These are phyloP conservation scores for Mycocentrospora acerina DNA, from an alignment of 2,329 filamentous ascomycete genomes.

Conservation along the genomic window DNA sequence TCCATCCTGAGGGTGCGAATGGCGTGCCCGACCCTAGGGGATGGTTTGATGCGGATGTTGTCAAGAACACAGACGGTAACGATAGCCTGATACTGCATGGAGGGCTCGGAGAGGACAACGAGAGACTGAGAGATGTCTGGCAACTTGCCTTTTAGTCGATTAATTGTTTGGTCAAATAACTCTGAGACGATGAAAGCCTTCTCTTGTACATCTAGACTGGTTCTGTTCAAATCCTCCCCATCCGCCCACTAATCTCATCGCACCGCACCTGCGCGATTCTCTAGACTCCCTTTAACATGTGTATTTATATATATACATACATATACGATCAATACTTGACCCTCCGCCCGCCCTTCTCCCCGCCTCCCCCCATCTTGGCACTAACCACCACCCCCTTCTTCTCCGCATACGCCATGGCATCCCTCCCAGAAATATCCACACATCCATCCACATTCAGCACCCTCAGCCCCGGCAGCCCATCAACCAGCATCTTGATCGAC, in stretches of 20 bases:
- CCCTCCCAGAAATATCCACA: conserved; percentile 32
- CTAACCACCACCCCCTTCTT: conserved; percentile 32
- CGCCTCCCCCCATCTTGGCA: conserved; percentile 22
- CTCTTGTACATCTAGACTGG: too few relatives aligned
- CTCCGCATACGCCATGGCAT: conserved; percentile 46
- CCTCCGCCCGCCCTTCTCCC: conserved; percentile 16
- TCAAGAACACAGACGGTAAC: conserved; percentile 30
- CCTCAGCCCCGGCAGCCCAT: conserved; percentile 26
- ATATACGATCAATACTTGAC: conserved; percentile 15
- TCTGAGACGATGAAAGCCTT: background rate
- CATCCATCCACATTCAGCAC: conserved; percentile 41
- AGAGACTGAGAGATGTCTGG: conserved; percentile 55
- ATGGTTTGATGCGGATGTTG: conserved; percentile 57
- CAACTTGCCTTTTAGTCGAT: conserved; percentile 39
- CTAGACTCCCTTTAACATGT: too few relatives aligned
- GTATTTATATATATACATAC: too few relatives aligned
- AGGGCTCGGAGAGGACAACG: conserved; percentile 55
- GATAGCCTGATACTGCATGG: conserved; percentile 51
- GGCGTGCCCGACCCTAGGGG: conserved; percentile 48
- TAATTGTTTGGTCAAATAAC: background rate
- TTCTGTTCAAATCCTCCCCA: too few relatives aligned
- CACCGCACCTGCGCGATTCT: too few relatives aligned
- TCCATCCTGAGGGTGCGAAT: conserved; percentile 21
- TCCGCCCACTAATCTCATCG: too few relatives aligned
- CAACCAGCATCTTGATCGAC: conserved; percentile 42